Conservation (phyloP, 2,329 filamentous ascomycete species). For the Acephala macrosclerotiorum region DNA sequence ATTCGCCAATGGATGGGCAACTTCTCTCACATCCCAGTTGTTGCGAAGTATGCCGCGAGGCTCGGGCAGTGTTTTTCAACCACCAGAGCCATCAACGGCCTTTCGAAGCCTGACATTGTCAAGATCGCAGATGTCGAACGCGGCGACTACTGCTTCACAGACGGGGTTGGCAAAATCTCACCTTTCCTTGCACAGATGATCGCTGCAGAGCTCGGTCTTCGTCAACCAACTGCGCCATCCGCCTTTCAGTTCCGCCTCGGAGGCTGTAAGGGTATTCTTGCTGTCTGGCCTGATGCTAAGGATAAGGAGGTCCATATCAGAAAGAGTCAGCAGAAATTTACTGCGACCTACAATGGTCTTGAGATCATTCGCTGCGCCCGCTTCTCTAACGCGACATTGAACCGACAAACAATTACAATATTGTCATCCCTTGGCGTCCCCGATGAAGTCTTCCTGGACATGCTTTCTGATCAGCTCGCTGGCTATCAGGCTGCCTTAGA, state of each 20-base stretch:
- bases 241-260: slow-evolving; percentile 92
- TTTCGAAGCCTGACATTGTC: slow-evolving; percentile 60
- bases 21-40: slow-evolving; percentile 79
- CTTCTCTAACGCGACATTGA: slow-evolving; percentile 80
- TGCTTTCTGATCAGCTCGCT: slow-evolving; percentile 72
- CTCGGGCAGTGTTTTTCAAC: slow-evolving; percentile 97
- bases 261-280: slow-evolving; percentile 89
- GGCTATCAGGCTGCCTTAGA: slow-evolving; percentile 75
- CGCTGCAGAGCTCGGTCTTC: slow-evolving; percentile 71
- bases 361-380: slow-evolving; percentile 87
- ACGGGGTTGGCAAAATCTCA: slow-evolving; percentile 95
- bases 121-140: slow-evolving; percentile 70
- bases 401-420: slow-evolving; percentile 90
- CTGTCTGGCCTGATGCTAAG: slow-evolving; percentile 73
- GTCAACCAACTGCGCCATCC: slow-evolving; percentile 69
- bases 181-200: slow-evolving; percentile 76
- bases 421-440: slow-evolving; percentile 79
- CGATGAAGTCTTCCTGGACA: slow-evolving; percentile 68
- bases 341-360: slow-evolving; percentile 71
- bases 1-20: slow-evolving; percentile 90
- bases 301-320: slow-evolving; percentile 78
- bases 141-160: slow-evolving; percentile 75
- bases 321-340: slow-evolving; percentile 88
- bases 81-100: slow-evolving; percentile 76
- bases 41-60: slow-evolving; percentile 90